Evolutionary conservation across 1,284 basidiomycete genomes (phyloP).

Genomic region (Cutaneotrichosporon sp.): DNA sequence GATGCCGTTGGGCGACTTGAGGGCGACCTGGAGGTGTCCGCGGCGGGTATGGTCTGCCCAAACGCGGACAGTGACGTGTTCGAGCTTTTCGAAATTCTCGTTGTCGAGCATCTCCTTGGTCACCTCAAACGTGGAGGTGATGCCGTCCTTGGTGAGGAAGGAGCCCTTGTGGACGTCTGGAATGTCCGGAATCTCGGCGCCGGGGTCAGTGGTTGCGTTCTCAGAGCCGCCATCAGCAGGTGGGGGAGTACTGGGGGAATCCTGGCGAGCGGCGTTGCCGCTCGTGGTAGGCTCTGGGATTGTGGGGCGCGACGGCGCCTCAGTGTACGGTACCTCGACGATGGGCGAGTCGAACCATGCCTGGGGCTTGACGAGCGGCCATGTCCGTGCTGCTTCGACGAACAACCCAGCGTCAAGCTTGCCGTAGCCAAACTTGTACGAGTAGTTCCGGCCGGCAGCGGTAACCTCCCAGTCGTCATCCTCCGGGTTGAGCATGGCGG

Average conservation of each 20-base stretch:
- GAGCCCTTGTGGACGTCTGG: constrained; percentile 17
- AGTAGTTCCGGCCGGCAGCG: constrained; percentile 71
- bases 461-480: constrained; percentile 95
- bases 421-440: constrained; percentile 95
- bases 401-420: constrained; percentile 77
- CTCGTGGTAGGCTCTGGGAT: neutral
- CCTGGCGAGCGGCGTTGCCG: no score
- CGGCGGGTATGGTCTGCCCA: constrained; percentile 84
- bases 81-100: constrained; percentile 79
- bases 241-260: no score
- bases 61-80: constrained; percentile 88
- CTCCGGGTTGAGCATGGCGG: constrained; percentile 72
- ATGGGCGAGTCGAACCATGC: constrained; percentile 76
- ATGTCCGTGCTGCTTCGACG: constrained; percentile 73
- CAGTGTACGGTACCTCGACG: constrained; percentile 55
- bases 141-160: constrained; percentile 62
- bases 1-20: constrained; percentile 79
- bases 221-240: no score
- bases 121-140: constrained; percentile 64
- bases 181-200: neutral
- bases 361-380: constrained; percentile 90
- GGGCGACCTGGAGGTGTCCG: constrained; percentile 89
- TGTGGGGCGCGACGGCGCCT: constrained; percentile 11
- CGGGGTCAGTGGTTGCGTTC: no score
- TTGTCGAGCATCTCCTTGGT: constrained; percentile 65